These are phyloP conservation scores for Penicillium expansum DNA, from an alignment of 2,329 filamentous ascomycete genomes.

Conservation along the genomic window DNA sequence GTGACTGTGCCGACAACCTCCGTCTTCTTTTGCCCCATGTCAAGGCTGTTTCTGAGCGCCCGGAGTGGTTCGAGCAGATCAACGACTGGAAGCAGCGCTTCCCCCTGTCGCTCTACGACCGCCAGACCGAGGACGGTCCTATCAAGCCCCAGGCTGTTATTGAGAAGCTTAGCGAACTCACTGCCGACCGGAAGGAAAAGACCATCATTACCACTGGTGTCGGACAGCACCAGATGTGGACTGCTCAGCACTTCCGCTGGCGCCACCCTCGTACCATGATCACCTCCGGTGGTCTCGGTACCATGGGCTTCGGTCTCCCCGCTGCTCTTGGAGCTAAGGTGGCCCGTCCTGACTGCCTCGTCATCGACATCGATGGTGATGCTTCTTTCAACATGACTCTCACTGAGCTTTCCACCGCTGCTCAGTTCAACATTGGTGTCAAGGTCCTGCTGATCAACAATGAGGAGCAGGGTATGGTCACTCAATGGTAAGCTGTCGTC, in stretches of 20 bases:
- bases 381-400: conserved; percentile 99
- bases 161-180: conserved; percentile 82
- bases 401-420: conserved; percentile 87
- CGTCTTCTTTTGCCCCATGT: conserved; percentile 70
- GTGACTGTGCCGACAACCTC: conserved; percentile 81
- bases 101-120: conserved; percentile 79
- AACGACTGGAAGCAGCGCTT: conserved; percentile 87
- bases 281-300: conserved; percentile 91
- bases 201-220: conserved; percentile 93
- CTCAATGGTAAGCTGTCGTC: conserved; percentile 61
- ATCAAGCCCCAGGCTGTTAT: conserved; percentile 97
- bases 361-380: conserved; percentile 95
- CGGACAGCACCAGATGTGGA: conserved; percentile 99
- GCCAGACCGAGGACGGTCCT: conserved; percentile 67
- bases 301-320: conserved; percentile 94
- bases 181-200: conserved; percentile 72
- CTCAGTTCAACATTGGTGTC: conserved; percentile 94
- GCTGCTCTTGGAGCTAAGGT: conserved; percentile 96
- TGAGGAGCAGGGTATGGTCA: conserved; percentile 98
- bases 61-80: conserved; percentile 88
- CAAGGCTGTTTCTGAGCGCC: conserved; percentile 62
- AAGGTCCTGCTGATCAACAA: conserved; percentile 96
- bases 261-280: conserved; percentile 88
- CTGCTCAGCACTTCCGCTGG: conserved; percentile 96
- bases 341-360: conserved; percentile 72